These are phyloP conservation scores for Castanea crenata DNA, from an alignment of 306 rosid species.

Conservation along the genomic window DNA sequence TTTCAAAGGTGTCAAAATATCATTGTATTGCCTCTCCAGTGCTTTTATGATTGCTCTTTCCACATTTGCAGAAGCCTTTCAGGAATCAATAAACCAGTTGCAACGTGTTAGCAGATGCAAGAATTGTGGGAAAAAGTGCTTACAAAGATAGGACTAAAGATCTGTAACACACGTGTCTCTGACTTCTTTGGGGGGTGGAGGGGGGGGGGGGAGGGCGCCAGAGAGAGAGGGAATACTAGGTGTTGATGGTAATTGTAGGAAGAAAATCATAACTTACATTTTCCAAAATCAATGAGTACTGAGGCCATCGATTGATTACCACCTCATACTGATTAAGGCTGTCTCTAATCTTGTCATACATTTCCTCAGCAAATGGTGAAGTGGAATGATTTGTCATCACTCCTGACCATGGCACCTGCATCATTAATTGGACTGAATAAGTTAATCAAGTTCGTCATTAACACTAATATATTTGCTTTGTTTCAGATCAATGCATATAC, in stretches of 20 bases:
- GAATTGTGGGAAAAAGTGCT: not conserved
- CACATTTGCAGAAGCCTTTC: conserved; percentile 75
- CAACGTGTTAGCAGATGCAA: conserved; percentile 2
- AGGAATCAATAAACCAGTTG: conserved; percentile 8
- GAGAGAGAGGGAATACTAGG: conserved; percentile 8
- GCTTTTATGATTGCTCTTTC: conserved; percentile 94
- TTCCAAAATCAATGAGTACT: conserved; percentile 83
- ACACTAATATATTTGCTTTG: not conserved
- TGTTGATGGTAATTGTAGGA: not conserved
- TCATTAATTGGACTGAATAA: conserved; percentile 26
- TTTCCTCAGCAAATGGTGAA: conserved; percentile 89
- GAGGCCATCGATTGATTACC: conserved; percentile 95
- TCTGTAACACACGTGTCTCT: too few species aligned
- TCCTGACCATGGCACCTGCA: conserved; percentile 97
- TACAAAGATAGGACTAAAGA: not conserved
- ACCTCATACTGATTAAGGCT: conserved; percentile 71
- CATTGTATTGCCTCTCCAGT: conserved; percentile 84
- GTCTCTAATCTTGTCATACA: conserved; percentile 86
- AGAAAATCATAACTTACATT: conserved; percentile 50
- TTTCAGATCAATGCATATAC: conserved; percentile 31
- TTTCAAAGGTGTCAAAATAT: conserved; percentile 86
- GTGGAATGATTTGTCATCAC: conserved; percentile 83
- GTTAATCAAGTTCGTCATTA: conserved; percentile 9
- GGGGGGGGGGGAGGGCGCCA: not conserved
- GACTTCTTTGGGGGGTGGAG: fast-evolving